Evolutionary conservation across 2,329 filamentous ascomycete genomes (phyloP).

Genomic region (Verticillium albo-atrum): DNA sequence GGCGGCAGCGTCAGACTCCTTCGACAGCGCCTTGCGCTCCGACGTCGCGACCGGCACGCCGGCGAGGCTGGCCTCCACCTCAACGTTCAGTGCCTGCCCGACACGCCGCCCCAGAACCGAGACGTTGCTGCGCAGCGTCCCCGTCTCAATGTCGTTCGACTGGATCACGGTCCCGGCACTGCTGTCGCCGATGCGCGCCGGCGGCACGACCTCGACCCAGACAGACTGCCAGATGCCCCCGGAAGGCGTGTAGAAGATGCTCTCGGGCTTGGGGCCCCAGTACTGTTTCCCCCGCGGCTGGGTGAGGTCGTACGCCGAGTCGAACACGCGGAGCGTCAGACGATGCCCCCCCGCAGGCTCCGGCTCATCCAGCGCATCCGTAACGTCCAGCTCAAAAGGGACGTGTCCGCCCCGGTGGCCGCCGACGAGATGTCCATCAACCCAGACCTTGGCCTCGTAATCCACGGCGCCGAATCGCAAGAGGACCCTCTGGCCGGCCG

Average conservation of each 20-base stretch:
- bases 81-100: constrained; percentile 41
- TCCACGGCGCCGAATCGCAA: constrained; percentile 58
- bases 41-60: constrained; percentile 41
- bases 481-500: constrained; percentile 36
- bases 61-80: constrained; percentile 48
- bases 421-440: constrained; percentile 47
- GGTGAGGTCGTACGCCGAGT: constrained; percentile 59
- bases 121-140: constrained; percentile 45
- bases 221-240: constrained; percentile 56
- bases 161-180: constrained; percentile 51
- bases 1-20: constrained; percentile 42
- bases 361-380: constrained; percentile 33
- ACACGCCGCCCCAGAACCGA: constrained; percentile 43
- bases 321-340: constrained; percentile 54
- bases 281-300: constrained; percentile 67
- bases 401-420: constrained; percentile 56
- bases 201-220: constrained; percentile 52
- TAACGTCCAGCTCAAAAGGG: constrained; percentile 54
- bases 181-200: constrained; percentile 47
- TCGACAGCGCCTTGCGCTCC: constrained; percentile 35
- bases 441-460: constrained; percentile 55
- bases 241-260: constrained; percentile 55
- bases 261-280: constrained; percentile 56
- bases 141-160: constrained; percentile 48
- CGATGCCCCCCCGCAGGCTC: constrained; percentile 21